Conservation (phyloP, 75 land plant genomes). For the Cupressus sempervirens region DNA sequence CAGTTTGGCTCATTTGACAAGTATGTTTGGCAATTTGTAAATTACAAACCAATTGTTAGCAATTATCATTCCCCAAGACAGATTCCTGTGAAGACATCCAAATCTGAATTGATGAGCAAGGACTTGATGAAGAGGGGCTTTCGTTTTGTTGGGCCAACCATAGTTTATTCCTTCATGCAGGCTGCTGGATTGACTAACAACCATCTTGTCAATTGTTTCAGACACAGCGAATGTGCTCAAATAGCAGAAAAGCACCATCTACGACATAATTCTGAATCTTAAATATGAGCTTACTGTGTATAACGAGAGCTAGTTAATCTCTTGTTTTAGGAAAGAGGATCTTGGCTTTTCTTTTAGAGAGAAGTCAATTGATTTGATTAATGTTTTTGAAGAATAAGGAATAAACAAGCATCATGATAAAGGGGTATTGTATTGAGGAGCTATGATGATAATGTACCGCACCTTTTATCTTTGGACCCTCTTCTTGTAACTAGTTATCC, state of each 20-base stretch:
- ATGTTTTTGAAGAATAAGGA: neutral
- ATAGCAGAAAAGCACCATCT: neutral
- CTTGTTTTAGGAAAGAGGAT: neutral
- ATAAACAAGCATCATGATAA: neutral
- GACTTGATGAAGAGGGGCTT: slow-evolving; percentile 57
- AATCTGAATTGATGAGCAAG: slow-evolving; percentile 61
- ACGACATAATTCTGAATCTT: neutral
- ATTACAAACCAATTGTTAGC: slow-evolving; percentile 51
- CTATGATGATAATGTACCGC: neutral
- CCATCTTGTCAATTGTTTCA: slow-evolving; percentile 50
- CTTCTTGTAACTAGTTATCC: neutral
- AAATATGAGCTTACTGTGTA: neutral
- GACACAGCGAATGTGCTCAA: slow-evolving; percentile 27
- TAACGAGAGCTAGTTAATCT: neutral
- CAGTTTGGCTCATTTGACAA: slow-evolving; percentile 51
- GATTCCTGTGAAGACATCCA: slow-evolving; percentile 59
- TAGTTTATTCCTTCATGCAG: slow-evolving; percentile 69
- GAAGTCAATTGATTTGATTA: neutral
- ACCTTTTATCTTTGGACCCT: neutral
- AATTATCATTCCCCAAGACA: slow-evolving; percentile 37
- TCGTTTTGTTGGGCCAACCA: slow-evolving; percentile 59
- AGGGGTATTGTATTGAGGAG: neutral
- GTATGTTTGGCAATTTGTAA: slow-evolving; percentile 50
- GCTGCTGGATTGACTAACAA: slow-evolving; percentile 61
- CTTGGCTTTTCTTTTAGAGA: neutral